These are phyloP conservation scores for Trichoderma sp. DNA, from an alignment of 2,329 filamentous ascomycete genomes.

Conservation along the genomic window DNA sequence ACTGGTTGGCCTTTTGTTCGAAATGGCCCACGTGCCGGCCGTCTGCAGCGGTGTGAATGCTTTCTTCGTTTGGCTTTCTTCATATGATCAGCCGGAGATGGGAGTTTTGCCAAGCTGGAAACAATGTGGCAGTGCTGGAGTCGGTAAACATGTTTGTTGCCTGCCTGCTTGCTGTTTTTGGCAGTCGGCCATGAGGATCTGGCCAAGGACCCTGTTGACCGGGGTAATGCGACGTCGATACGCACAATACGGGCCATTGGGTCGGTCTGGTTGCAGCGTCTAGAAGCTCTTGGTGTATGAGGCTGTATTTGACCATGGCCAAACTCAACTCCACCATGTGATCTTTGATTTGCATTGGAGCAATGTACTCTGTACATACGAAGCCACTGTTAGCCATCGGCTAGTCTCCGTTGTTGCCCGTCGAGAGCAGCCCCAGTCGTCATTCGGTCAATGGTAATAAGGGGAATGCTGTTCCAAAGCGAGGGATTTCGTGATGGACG, in stretches of 20 bases:
- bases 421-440: background rate
- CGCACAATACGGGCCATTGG: slow-evolving; percentile 4
- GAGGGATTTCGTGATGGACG: slow-evolving; percentile 10
- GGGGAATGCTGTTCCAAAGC: slow-evolving; percentile 1
- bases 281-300: background rate
- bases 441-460: background rate
- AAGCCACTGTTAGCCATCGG: background rate
- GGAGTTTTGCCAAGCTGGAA: background rate
- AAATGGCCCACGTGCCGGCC: background rate
- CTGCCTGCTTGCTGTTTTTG: background rate
- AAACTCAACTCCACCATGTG: slow-evolving; percentile 1
- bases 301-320: background rate
- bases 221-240: background rate
- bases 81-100: background rate
- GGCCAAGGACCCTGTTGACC: background rate
- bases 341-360: background rate
- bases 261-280: slow-evolving; percentile 1
- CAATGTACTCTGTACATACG: slow-evolving; percentile 8
- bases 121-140: slow-evolving; percentile 11
- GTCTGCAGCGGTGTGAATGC: slow-evolving; percentile 3
- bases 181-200: background rate
- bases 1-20: background rate
- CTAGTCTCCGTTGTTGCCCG: background rate
- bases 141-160: background rate
- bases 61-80: background rate